phyloP scores from a whole-genome alignment of 495 filamentous ascomycete species.

The Neurospora sp. region DNA sequence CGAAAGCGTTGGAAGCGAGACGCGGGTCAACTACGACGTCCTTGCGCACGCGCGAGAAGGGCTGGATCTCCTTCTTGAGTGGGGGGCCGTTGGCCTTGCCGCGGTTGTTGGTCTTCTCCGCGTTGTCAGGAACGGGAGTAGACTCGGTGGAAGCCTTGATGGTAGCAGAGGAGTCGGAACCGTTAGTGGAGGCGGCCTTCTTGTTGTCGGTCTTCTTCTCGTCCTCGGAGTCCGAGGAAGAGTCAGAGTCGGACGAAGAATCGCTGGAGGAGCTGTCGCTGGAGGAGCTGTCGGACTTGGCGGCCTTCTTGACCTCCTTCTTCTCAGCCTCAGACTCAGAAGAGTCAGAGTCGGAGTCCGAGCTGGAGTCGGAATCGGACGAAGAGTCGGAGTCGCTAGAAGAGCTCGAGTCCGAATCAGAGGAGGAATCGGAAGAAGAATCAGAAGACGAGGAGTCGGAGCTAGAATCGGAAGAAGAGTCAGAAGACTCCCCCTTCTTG shows the following conservation, averaged over 20 bases:
- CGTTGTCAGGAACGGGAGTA: constrained; percentile 37
- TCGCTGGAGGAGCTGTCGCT: constrained; percentile 6
- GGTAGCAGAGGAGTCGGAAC: constrained; percentile 32
- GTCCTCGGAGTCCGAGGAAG: constrained; percentile 28
- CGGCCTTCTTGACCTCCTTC: not conserved
- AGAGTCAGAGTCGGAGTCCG: constrained; percentile 19
- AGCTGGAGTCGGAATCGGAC: constrained; percentile 38
- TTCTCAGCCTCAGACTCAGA: constrained; percentile 25
- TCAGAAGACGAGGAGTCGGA: constrained; percentile 19
- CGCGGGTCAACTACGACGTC: constrained; percentile 50
- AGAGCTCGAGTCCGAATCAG: constrained; percentile 20
- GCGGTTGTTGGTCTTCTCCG: constrained; percentile 35
- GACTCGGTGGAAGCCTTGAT: constrained; percentile 31
- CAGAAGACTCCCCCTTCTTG: constrained; percentile 21
- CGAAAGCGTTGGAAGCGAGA: constrained; percentile 61
- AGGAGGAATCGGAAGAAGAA: constrained; percentile 36
- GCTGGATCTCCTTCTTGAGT: constrained; percentile 47
- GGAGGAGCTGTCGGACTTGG: constrained; percentile 26
- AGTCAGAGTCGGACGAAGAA: constrained; percentile 9
- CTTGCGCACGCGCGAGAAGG: constrained; percentile 55
- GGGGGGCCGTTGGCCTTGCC: constrained; percentile 22
- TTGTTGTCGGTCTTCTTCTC: constrained; percentile 23
- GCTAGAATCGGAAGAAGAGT: constrained; percentile 31
- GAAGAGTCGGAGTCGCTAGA: constrained; percentile 28
- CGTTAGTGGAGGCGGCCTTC: constrained; percentile 10